Evolutionary conservation across 2,329 filamentous ascomycete genomes (phyloP).

Genomic region (Plectosphaerella sp.): DNA sequence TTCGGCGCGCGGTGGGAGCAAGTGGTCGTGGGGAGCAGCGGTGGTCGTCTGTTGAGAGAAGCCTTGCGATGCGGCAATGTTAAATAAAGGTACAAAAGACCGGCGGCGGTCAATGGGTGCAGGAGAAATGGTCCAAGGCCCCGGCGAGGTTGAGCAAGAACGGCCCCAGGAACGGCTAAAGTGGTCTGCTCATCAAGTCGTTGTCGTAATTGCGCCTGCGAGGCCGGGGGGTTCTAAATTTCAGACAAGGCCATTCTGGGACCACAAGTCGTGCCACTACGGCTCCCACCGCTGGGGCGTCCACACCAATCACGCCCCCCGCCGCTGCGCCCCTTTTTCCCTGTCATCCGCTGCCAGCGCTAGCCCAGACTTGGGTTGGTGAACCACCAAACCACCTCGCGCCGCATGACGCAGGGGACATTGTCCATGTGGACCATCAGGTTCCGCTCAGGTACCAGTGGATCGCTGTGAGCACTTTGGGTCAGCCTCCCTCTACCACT

Average conservation of each 20-base stretch:
- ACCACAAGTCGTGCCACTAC: constrained; percentile 1
- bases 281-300: constrained; percentile 1
- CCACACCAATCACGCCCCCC: neutral
- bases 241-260: neutral
- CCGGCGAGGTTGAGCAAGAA: no score
- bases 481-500: no score
- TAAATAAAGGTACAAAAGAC: neutral
- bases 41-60: no score
- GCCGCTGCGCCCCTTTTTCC: neutral
- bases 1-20: no score
- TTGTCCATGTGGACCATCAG: no score
- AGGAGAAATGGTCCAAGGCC: neutral
- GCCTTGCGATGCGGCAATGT: neutral
- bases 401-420: no score
- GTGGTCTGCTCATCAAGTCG: constrained; percentile 3
- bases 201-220: neutral
- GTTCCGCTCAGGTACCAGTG: no score
- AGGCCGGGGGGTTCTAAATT: neutral
- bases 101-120: neutral
- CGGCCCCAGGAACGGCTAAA: neutral
- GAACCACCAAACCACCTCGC: no score
- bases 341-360: neutral
- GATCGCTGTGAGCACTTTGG: no score
- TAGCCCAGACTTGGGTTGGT: no score
- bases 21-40: no score